Evolutionary conservation across 1,284 basidiomycete species (phyloP).

Genomic region (Austropuccinia psidii): DNA sequence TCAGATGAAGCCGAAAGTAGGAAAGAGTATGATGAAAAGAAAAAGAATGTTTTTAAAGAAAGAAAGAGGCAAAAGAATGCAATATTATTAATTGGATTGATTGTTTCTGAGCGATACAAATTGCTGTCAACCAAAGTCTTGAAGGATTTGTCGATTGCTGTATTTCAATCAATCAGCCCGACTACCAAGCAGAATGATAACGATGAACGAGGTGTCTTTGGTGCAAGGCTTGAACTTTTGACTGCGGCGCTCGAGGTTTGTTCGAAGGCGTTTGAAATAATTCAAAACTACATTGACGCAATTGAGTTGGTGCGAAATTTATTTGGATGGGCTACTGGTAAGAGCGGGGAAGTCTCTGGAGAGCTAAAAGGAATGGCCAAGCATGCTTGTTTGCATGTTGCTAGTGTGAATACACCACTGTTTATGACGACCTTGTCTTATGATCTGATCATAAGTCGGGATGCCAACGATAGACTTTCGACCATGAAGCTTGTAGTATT

Average conservation of each 20-base stretch:
- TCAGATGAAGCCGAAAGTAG: neutral
- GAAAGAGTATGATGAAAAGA: neutral
- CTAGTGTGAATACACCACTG: slow-evolving; percentile 70
- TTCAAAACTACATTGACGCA: slow-evolving; percentile 89
- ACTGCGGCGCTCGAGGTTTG: slow-evolving; percentile 79
- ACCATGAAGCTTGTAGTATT: slow-evolving; percentile 91
- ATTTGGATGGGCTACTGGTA: slow-evolving; percentile 71
- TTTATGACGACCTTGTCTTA: slow-evolving; percentile 92
- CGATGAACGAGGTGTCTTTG: no score
- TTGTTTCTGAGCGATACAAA: slow-evolving; percentile 72
- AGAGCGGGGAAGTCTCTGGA: slow-evolving; percentile 60
- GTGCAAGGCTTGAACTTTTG: slow-evolving; percentile 49
- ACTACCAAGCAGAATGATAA: neutral
- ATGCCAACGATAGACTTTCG: slow-evolving; percentile 69
- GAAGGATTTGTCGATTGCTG: slow-evolving; percentile 22
- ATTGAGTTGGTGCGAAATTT: slow-evolving; percentile 79
- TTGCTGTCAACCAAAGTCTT: slow-evolving; percentile 61
- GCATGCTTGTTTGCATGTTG: slow-evolving; percentile 73
- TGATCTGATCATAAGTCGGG: slow-evolving; percentile 75
- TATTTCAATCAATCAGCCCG: slow-evolving; percentile 3
- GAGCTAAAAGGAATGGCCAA: slow-evolving; percentile 55
- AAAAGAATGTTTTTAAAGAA: neutral
- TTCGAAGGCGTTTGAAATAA: slow-evolving; percentile 78
- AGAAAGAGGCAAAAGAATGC: slow-evolving; percentile 44
- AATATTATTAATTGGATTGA: slow-evolving; percentile 69